Evolutionary conservation across 176 grass and related monocot species (phyloP), one percentile per base, ranked within the genome.

Genomic region (Calamus simplicifolius): DNA sequence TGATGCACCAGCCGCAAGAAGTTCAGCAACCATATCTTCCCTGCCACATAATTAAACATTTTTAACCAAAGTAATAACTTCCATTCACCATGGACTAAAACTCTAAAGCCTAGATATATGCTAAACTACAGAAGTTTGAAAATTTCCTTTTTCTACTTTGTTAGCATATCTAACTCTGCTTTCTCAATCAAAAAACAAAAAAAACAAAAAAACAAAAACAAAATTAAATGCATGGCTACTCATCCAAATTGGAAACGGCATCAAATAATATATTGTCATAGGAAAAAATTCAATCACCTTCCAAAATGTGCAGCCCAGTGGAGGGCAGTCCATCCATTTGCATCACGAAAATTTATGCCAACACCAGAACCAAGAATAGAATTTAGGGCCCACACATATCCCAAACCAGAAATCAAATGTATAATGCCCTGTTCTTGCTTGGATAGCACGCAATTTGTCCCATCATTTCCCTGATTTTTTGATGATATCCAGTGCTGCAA

Each of bases 241-340:
- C 12, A 10, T 43, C 35, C 3, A 43, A 3, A 43, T 43, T 12
- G 12, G 8, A 43, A 43, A 43, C 35, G 12, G 0, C 35, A 43
- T 13, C 35, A 43, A 43, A 43, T 13, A 43, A 43, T 43, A 10
- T 19, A 56, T 68, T 54, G 23, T 27, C 3, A 43, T 43, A 53
- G 23, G 25, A 63, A 70, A 64, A 68, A 29, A 30, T 61, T 58
- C 35, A 51, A 62, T 83, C 78, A 98, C 93, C 93, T 91, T 79
- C 70, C 87, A 92, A 78, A 98, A 75, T 89, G 74, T 64, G 94
- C 79, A 82, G 94, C 88, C 88, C 94, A 98, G 76, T 98, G 94
- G 74, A 98, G 94, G 66, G 93, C 84, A 51, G 93, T 92, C 93
- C 93, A 98, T 68, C 93, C 93, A 67, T 98, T 98, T 16, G 67